Conservation (phyloP, 1,139 yeast genomes). For the Zygosaccharomyces sapae region DNA sequence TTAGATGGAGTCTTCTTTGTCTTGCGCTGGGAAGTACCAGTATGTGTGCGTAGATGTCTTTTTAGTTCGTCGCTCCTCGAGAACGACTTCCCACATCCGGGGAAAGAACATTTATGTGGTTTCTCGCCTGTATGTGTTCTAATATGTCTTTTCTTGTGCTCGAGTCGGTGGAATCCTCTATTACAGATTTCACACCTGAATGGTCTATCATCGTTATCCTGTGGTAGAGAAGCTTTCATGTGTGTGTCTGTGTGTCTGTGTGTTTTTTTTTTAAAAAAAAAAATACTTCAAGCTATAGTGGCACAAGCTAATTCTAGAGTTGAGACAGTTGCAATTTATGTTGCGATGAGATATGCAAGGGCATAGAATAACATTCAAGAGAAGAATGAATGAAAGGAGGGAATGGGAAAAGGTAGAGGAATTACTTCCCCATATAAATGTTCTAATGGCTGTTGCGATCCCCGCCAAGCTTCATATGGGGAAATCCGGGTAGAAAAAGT, state of each 20-base stretch:
- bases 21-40: constrained; percentile 21
- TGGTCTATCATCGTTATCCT: constrained; percentile 44
- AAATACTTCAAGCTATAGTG: too few relatives aligned
- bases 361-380: too few relatives aligned
- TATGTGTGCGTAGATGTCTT: constrained; percentile 79
- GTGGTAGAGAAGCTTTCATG: constrained; percentile 15
- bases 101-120: constrained; percentile 83
- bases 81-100: constrained; percentile 82
- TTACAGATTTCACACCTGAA: constrained; percentile 89
- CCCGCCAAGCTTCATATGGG: background rate
- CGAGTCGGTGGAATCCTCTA: constrained; percentile 86
- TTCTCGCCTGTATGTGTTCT: constrained; percentile 95
- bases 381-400: too few relatives aligned
- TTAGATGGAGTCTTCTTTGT: constrained; percentile 11
- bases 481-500: background rate
- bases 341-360: too few relatives aligned
- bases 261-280: too few relatives aligned
- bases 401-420: too few relatives aligned
- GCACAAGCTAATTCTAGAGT: too few relatives aligned
- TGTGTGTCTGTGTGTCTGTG: background rate
- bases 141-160: constrained; percentile 91
- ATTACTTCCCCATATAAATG: background rate
- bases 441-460: background rate
- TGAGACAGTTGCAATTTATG: too few relatives aligned
- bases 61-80: constrained; percentile 88